These are phyloP conservation scores for Venturia effusa DNA, from an alignment of 2,329 filamentous ascomycete genomes.

Conservation along the genomic window DNA sequence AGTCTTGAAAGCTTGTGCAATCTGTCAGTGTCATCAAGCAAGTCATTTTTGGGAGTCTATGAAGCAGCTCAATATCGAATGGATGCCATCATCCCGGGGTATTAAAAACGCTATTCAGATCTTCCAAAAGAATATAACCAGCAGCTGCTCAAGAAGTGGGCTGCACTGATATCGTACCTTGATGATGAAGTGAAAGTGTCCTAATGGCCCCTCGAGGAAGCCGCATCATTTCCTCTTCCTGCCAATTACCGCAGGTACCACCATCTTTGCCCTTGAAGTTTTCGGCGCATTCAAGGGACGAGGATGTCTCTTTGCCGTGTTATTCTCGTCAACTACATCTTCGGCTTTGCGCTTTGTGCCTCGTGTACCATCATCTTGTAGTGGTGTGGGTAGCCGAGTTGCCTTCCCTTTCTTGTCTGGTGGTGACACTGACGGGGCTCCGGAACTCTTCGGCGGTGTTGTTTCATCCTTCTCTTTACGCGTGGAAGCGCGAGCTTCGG, in stretches of 20 bases:
- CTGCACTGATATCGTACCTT: not conserved
- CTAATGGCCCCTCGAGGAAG: not conserved
- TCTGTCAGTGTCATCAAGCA: not conserved
- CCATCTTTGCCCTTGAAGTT: conserved; percentile 1
- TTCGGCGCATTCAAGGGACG: not conserved
- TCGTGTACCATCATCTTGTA: not conserved
- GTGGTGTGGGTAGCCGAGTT: not conserved
- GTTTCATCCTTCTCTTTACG: not conserved
- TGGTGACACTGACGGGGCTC: not conserved
- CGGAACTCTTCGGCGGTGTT: not conserved
- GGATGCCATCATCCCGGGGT: not conserved
- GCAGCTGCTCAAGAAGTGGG: not conserved
- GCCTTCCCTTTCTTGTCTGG: not conserved
- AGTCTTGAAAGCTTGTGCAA: not conserved
- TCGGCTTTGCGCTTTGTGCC: conserved; percentile 9
- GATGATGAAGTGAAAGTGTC: not conserved
- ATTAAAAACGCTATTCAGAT: not conserved
- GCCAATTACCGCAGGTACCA: not conserved
- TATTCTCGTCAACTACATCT: not conserved
- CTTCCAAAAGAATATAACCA: not conserved
- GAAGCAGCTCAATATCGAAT: not conserved
- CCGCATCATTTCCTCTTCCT: not conserved
- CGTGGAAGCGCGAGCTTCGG: not conserved
- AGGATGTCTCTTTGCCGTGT: not conserved
- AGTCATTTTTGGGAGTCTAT: not conserved